Evolutionary conservation across 140 eudicot genomes (phyloP), one percentile per base, ranked within the genome.

Genomic region (Stevia rebaudiana): DNA sequence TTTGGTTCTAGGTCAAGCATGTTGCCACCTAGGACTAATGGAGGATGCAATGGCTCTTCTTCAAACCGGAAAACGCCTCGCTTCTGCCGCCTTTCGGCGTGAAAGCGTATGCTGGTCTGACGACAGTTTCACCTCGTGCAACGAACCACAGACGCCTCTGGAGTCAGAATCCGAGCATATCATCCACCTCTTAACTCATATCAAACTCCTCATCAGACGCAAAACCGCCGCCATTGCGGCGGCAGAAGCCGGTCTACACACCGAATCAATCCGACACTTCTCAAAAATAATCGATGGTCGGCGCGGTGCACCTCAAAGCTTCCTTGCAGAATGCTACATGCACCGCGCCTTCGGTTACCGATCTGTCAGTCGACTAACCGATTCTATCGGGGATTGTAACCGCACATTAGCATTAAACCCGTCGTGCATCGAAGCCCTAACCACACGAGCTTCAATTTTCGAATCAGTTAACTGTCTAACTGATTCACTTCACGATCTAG

Each of bases 21-120:
- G 95, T 78, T 75, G 89, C 75, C 94, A 86, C 53, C 47, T 89
- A 46, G 97, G 97, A 11, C 56, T 89, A 67, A 79, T 89, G 89
- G 97, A 86, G 67, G 95, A 89, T 37, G 97, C 90, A 1, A 77
- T 89, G 89, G 82, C 82, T 3, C 87, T 89, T 47, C 95, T 89
- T 37, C 97, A 86, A 58, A 84, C 88, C 40, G 89, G 94, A 5
- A 89, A 86, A 62, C 95, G 95, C 54, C 80, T 89, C 37, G 97
- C 97, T 44, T 65, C 94, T 9, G 97, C 92, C 1, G 95, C 92
- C 1, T 79, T 80, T 60, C 95, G 95, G 54, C 95, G 95, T 3
- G 83, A 89, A 31, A 89, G 97, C 77, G 74, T 79, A 41, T 80
- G 85, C 62, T 80, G 77, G 75, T 79, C 95, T 2, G 97, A 89